Evolutionary conservation across 2,329 filamentous ascomycete genomes (phyloP), one percentile per base, ranked within the genome.

Genomic region (Dothiorella sarmentorum): DNA sequence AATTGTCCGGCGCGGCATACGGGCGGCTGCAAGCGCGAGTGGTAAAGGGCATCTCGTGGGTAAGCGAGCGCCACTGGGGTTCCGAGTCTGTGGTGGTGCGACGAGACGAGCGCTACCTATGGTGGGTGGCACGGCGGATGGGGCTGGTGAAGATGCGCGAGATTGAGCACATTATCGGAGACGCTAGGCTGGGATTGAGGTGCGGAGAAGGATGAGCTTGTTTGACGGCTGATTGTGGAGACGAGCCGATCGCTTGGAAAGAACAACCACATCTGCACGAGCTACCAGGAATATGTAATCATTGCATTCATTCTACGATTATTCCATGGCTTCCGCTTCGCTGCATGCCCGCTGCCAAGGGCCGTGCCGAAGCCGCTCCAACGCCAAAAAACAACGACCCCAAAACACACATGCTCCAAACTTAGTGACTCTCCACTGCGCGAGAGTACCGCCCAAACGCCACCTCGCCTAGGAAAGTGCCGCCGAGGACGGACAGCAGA

Each of bases 381-480:
- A 52, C 35, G 53, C 42, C 27, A n/a, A 24, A 43, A 44, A 40
- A 38, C 47, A 52, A n/a, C 18, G 2, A n/a, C 26, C 29, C 15
- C 24, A n/a, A n/a, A 42, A 22, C 9, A 4, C 27, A 31, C 7
- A 2, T 10, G 18, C 4, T n/a, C 31, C 56, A 10, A 7, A 4
- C 31, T 26, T 20, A 58, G 43, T 60, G 51, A 2, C 44, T 27
- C 27, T 37, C 49, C 7, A 37, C 1, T 13, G 15, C 7, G 29
- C 75, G 72, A 20, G 75, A 78, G 66, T 85, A 94, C 63, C 91
- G 83, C 27, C 91, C 91, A 61, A 94, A 82, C 0, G 84, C 82
- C 42, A 97, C 75, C 71, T 94, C 94, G 22, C 93, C 93, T n/a
- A 95, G 69, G 68, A 97, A 97, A 1, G 88, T 83, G 13, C 88